Evolutionary conservation across 177 flowering plant species (phyloP).

Genomic region (Vitis hybrid): DNA sequence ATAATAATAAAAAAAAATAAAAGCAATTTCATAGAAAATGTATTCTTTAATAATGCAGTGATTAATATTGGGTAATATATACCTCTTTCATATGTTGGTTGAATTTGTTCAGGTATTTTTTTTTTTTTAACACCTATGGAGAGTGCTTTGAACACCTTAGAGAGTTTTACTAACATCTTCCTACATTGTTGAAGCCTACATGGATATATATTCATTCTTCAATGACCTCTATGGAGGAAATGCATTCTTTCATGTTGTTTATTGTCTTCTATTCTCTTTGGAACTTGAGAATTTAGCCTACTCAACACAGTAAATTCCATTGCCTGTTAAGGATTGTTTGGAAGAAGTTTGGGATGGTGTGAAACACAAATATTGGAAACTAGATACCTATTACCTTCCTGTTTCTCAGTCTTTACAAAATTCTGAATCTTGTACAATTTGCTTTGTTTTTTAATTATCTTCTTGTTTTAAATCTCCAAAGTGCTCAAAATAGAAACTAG

Average conservation of each 20-base stretch:
- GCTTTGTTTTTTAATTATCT: not conserved
- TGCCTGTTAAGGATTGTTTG: conserved; percentile 93
- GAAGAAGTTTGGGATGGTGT: conserved; percentile 93
- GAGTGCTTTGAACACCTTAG: conserved; percentile 94
- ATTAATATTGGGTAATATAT: no score
- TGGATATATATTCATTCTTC: conserved; percentile 84
- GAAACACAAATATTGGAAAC: conserved; percentile 95
- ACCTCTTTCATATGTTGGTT: not conserved
- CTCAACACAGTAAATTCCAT: conserved; percentile 79
- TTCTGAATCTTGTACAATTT: conserved; percentile 45
- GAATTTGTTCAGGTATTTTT: conserved; percentile 66
- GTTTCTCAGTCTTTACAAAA: conserved; percentile 71
- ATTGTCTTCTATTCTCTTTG: conserved; percentile 81
- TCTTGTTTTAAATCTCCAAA: not conserved
- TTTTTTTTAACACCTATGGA: conserved; percentile 87
- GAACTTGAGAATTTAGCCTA: conserved; percentile 83
- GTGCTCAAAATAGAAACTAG: no score
- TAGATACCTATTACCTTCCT: conserved; percentile 93
- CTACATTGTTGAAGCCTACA: conserved; percentile 72
- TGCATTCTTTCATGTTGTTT: conserved; percentile 96
- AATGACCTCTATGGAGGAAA: conserved; percentile 97
- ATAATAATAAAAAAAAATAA: no score
- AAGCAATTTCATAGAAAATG: no score
- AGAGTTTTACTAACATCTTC: conserved; percentile 90
- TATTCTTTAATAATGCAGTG: no score